Evolutionary conservation across 352 stramenopile genomes (phyloP).

Genomic region (Pythium apleroticum): DNA sequence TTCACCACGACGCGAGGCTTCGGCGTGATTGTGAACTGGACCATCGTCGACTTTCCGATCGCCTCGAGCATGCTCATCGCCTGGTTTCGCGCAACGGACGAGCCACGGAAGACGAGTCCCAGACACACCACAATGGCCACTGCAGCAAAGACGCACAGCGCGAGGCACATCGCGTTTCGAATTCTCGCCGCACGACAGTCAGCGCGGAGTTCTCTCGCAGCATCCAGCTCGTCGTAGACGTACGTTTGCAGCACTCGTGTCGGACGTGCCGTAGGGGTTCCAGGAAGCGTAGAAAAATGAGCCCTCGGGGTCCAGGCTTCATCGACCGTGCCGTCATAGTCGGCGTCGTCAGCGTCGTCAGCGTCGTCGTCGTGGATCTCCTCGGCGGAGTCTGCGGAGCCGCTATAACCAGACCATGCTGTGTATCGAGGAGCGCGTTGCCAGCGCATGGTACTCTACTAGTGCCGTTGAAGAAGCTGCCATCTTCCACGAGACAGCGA

Average conservation of each 20-base stretch:
- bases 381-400: not conserved
- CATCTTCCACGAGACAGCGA: not conserved
- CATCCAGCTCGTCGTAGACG: constrained; percentile 10
- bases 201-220: not conserved
- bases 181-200: constrained; percentile 6
- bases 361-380: not conserved
- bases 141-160: constrained; percentile 10
- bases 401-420: constrained; percentile 1
- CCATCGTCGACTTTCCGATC: constrained; percentile 14
- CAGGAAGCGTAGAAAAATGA: not conserved
- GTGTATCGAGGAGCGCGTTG: constrained; percentile 5
- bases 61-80: constrained; percentile 9
- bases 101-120: constrained; percentile 11
- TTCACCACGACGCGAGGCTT: constrained; percentile 17
- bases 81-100: constrained; percentile 7
- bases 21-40: constrained; percentile 26
- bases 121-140: constrained; percentile 15
- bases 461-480: not conserved
- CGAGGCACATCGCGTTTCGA: constrained; percentile 13
- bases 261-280: not conserved
- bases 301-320: not conserved
- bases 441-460: constrained; percentile 10
- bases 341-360: not conserved
- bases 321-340: no score
- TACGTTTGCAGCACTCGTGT: constrained; percentile 12